Evolutionary conservation across 2,329 filamentous ascomycete genomes (phyloP).

Genomic region (Passalora sequoiae): DNA sequence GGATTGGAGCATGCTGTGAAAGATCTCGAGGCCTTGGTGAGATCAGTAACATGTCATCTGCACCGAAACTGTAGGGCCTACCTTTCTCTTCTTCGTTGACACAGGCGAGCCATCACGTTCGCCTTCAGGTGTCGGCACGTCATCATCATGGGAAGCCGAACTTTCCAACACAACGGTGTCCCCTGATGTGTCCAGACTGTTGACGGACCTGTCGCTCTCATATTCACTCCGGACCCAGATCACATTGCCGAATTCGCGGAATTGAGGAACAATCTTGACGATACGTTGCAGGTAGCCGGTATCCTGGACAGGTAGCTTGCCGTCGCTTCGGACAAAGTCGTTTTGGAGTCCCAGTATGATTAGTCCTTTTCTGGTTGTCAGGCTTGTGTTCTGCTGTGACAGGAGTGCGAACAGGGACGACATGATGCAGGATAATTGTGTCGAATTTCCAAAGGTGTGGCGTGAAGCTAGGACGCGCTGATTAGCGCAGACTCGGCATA

Average conservation of each 20-base stretch:
- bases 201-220: constrained; percentile 30
- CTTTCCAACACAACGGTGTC: constrained; percentile 25
- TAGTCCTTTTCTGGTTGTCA: constrained; percentile 63
- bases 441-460: not conserved
- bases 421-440: constrained; percentile 25
- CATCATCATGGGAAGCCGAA: constrained; percentile 8
- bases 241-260: constrained; percentile 67
- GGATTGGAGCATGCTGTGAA: constrained; percentile 8
- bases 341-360: constrained; percentile 84
- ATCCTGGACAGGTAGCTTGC: constrained; percentile 59
- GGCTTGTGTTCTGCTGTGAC: constrained; percentile 44
- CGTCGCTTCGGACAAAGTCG: constrained; percentile 69
- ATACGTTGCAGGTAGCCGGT: constrained; percentile 65
- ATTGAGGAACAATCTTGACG: constrained; percentile 61
- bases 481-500: constrained; percentile 1
- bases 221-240: constrained; percentile 83
- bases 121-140: not conserved
- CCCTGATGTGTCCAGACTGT: constrained; percentile 19
- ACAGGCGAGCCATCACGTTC: not conserved
- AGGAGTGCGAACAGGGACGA: constrained; percentile 42
- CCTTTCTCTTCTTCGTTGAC: constrained; percentile 13
- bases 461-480: not conserved
- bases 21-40: constrained; percentile 6
- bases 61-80: constrained; percentile 2
- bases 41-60: constrained; percentile 11